Base-by-base conservation (phyloP, 371 early-diverging fungal species). In the Mucor plumbeus region DNA sequence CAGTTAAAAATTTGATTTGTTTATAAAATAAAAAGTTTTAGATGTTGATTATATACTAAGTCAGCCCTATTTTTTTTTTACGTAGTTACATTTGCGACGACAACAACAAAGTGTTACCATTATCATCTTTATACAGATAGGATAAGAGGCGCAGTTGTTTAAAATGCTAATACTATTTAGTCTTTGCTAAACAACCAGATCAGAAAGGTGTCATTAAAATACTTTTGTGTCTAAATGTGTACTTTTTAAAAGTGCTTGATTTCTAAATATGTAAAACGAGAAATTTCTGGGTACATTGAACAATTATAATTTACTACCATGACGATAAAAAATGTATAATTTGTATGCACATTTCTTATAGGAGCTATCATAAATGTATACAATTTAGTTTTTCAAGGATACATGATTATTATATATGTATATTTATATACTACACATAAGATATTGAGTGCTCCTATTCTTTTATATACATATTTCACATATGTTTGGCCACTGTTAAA, bases 261-360 rank as follows among this genome's bases (percentile, higher is more conserved):
- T 50, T n/a, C 50, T 19, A 50, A 8, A 21, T 21, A 21, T 21
- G 50, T 26, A 8, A 9, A 21, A 26, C 11, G 11, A 4, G 13
- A 50, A 50, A 50, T 50, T 38, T 50, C 26, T 50, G 50, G 50
- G 50, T 50, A 50, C 50, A 10, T 50, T 50, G 50, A 19, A 10
- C 26, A 50, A 26, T 11, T 50, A 50, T 50, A 11, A 50, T 44
- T 44, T 44, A 44, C 44, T 44, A 44, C 44, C 44, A 44, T 50
- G 50, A 50, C 50, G 50, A 50, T 17, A 50, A 9, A 50, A 50
- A 50, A 11, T 0, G 11, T 21, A 19, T 21, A 50, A 19, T 17
- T 26, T 21, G 10, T 21, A 35, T 56, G 15, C 9, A 21, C 4
- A 19, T 5, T 21, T 48, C n/a, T 7, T 21, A 21, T 48, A 48